phyloP scores from a whole-genome alignment of 176 grass and related monocot genomes.

The Pharus latifolius region DNA sequence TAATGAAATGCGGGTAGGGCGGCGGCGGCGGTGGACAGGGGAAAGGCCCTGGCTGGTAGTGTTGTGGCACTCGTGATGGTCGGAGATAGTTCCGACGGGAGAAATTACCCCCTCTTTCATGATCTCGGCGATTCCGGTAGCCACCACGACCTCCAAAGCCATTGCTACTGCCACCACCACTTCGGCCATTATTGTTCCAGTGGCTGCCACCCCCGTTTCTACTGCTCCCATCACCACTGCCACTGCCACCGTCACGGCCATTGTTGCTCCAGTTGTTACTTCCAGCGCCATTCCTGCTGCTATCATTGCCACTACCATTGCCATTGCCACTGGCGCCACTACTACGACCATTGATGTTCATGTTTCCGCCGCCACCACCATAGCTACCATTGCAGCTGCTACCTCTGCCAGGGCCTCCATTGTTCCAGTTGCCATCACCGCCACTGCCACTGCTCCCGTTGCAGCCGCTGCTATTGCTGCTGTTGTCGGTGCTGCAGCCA shows the following conservation, averaged over 20 bases:
- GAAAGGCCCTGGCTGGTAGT: conserved; percentile 29
- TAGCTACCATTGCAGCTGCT: background rate
- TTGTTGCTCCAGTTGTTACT: conserved; percentile 26
- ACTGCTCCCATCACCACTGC: conserved; percentile 10
- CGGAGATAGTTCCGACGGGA: conserved; percentile 25
- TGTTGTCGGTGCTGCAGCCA: background rate
- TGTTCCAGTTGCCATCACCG: conserved; percentile 18
- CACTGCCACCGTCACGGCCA: background rate
- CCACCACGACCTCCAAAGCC: conserved; percentile 24
- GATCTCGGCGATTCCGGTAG: conserved; percentile 37
- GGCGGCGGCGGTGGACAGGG: background rate
- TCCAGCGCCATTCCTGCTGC: background rate
- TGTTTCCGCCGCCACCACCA: background rate
- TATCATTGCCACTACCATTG: background rate
- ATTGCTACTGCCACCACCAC: conserved; percentile 14
- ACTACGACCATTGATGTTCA: background rate
- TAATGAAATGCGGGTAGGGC: conserved; percentile 17
- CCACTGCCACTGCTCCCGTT: conserved; percentile 21
- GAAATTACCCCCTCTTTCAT: conserved; percentile 35
- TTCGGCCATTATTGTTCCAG: conserved; percentile 20
- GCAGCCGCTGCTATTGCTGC: conserved; percentile 6
- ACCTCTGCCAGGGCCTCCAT: conserved; percentile 3
- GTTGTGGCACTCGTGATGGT: background rate
- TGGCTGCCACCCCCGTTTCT: conserved; percentile 4
- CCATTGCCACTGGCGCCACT: background rate